Evolutionary conservation across 257 asterid species (phyloP).

Genomic region (Rubia yunnanensis): DNA sequence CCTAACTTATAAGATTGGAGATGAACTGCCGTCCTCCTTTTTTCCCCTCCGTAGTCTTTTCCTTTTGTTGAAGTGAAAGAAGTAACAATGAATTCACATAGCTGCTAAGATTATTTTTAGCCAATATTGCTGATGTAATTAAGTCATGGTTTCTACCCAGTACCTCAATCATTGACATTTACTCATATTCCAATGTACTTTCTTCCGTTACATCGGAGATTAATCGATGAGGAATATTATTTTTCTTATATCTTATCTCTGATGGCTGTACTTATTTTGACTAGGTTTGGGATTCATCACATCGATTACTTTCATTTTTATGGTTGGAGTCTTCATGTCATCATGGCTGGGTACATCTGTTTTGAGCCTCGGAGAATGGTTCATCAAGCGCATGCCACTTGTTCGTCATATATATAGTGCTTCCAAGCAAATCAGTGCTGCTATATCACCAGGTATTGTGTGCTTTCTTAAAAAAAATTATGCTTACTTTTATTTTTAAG

Average conservation of each 20-base stretch:
- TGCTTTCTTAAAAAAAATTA: not conserved
- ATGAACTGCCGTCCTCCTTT: not conserved
- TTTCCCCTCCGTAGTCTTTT: not conserved
- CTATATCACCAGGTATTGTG: constrained; percentile 42
- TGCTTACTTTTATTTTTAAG: too few relatives aligned
- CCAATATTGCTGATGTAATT: not conserved
- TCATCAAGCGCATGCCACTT: constrained; percentile 39
- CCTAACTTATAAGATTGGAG: not conserved
- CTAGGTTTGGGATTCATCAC: constrained; percentile 40
- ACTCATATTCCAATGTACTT: too few relatives aligned
- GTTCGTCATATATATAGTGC: constrained; percentile 41
- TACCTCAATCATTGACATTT: not conserved
- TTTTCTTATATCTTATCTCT: not conserved
- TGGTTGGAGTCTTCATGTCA: constrained; percentile 42
- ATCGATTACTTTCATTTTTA: constrained; percentile 34
- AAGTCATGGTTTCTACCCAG: not conserved
- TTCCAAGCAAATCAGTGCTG: constrained; percentile 40
- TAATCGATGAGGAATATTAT: not conserved
- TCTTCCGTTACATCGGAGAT: not conserved
- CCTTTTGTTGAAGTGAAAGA: not conserved
- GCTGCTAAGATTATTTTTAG: not conserved
- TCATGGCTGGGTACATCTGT: constrained; percentile 45
- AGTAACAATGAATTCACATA: not conserved
- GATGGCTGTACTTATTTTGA: not conserved
- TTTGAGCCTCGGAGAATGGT: constrained; percentile 36